Conservation (phyloP, 805 yeast species). For the Starmerella tilneyi region DNA sequence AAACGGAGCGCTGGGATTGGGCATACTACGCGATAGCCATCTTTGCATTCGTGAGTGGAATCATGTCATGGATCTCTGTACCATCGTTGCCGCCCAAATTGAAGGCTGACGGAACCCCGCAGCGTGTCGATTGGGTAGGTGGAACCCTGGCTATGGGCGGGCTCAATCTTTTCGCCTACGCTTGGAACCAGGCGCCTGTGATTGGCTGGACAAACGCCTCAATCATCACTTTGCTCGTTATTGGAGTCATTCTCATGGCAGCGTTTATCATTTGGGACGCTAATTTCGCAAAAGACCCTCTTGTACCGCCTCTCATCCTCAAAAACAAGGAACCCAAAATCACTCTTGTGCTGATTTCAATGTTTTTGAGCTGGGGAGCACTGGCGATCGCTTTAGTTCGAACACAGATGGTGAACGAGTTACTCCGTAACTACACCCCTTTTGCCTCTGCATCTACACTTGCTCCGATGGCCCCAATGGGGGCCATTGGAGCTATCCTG, state of each 20-base stretch:
- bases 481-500: constrained; percentile 45
- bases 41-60: constrained; percentile 17
- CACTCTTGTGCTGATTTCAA: constrained; percentile 36
- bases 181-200: constrained; percentile 64
- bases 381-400: constrained; percentile 65
- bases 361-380: constrained; percentile 43
- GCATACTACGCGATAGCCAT: constrained; percentile 39
- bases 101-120: constrained; percentile 1
- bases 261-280: constrained; percentile 11
- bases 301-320: constrained; percentile 39
- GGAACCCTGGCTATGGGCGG: constrained; percentile 48
- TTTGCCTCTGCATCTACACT: constrained; percentile 39
- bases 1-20: constrained; percentile 20
- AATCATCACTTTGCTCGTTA: constrained; percentile 44
- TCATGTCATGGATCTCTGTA: constrained; percentile 3
- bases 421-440: constrained; percentile 41
- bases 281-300: constrained; percentile 58
- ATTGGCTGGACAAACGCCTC: constrained; percentile 56
- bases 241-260: constrained; percentile 45
- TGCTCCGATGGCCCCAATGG: constrained; percentile 41
- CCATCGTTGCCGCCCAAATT: constrained; percentile 7
- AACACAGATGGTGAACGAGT: constrained; percentile 43
- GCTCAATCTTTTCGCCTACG: constrained; percentile 46
- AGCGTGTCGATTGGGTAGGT: constrained; percentile 47
- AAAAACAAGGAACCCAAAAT: constrained; percentile 32